phyloP scores from a whole-genome alignment of 1,284 basidiomycete species.

The Leccinum fallax region DNA sequence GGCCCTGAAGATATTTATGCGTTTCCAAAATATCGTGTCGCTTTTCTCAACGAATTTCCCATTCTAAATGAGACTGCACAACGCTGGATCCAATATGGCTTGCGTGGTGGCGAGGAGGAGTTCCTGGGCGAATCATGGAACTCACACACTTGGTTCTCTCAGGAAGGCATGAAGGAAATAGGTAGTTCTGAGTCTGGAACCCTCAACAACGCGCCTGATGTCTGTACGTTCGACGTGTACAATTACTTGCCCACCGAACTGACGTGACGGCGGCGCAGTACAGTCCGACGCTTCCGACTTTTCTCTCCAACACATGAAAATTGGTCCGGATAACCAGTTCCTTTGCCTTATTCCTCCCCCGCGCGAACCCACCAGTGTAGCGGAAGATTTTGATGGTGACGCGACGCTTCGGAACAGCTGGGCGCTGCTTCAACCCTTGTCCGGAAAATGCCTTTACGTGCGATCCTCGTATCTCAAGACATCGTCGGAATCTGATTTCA shows the following conservation, averaged over 20 bases:
- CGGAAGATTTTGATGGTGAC: conserved; percentile 58
- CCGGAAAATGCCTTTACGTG: conserved; percentile 81
- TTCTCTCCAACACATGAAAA: conserved; percentile 69
- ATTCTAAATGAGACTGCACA: conserved; percentile 73
- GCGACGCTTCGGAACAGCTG: conserved; percentile 71
- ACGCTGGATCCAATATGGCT: conserved; percentile 67
- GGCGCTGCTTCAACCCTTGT: conserved; percentile 75
- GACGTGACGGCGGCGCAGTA: conserved; percentile 13
- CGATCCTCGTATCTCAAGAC: conserved; percentile 38
- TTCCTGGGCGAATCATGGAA: conserved; percentile 71
- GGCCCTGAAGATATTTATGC: conserved; percentile 80
- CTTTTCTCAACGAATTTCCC: conserved; percentile 82
- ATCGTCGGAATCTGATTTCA: conserved; percentile 17
- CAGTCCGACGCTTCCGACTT: conserved; percentile 33
- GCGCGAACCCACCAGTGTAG: conserved; percentile 46
- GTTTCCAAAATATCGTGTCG: conserved; percentile 82
- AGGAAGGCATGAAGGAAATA: conserved; percentile 54
- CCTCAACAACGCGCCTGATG: conserved; percentile 24
- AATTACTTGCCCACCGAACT: conserved; percentile 12
- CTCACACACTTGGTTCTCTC: conserved; percentile 40
- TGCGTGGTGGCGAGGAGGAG: conserved; percentile 72
- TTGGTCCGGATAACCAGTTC: conserved; percentile 67
- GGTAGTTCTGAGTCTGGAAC: conserved; percentile 46
- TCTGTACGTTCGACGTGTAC: conserved; percentile 32
- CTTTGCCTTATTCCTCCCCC: conserved; percentile 75